These are phyloP conservation scores for Saccharomyces hybrid DNA, from an alignment of 1,139 yeast species.

Conservation along the genomic window DNA sequence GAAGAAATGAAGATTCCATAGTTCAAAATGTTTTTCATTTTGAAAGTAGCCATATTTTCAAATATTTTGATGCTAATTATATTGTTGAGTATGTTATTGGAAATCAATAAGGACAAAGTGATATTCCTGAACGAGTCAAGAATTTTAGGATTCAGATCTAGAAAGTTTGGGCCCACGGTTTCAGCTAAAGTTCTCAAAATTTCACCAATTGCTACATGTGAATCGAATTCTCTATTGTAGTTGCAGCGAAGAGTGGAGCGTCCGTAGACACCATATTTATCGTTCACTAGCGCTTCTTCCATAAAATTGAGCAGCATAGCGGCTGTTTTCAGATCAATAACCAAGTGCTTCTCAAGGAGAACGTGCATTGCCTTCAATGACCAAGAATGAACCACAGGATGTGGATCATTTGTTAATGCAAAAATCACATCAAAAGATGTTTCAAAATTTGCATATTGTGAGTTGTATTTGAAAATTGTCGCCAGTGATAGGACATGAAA, in stretches of 20 bases:
- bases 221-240: slow-evolving; percentile 39
- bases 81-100: slow-evolving; percentile 20
- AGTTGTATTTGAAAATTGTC: slow-evolving; percentile 45
- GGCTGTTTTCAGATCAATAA: slow-evolving; percentile 38
- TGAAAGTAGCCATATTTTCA: slow-evolving; percentile 26
- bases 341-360: slow-evolving; percentile 51
- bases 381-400: slow-evolving; percentile 74
- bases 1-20: slow-evolving; percentile 19
- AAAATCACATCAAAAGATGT: slow-evolving; percentile 49
- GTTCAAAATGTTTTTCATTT: slow-evolving; percentile 25
- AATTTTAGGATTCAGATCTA: slow-evolving; percentile 22
- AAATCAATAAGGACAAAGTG: slow-evolving; percentile 19
- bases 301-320: slow-evolving; percentile 42
- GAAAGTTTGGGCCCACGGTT: slow-evolving; percentile 44
- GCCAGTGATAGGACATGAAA: slow-evolving; percentile 56
- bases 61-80: slow-evolving; percentile 21
- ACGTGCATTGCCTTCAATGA: slow-evolving; percentile 53
- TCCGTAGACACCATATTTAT: slow-evolving; percentile 47
- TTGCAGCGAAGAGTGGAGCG: slow-evolving; percentile 40
- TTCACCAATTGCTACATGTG: slow-evolving; percentile 36
- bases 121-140: slow-evolving; percentile 24
- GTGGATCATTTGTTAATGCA: slow-evolving; percentile 69
- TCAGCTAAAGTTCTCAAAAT: slow-evolving; percentile 39
- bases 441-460: slow-evolving; percentile 38
- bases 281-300: slow-evolving; percentile 42